phyloP scores from a whole-genome alignment of 1,284 basidiomycete species.

The Ustilago loliicola region DNA sequence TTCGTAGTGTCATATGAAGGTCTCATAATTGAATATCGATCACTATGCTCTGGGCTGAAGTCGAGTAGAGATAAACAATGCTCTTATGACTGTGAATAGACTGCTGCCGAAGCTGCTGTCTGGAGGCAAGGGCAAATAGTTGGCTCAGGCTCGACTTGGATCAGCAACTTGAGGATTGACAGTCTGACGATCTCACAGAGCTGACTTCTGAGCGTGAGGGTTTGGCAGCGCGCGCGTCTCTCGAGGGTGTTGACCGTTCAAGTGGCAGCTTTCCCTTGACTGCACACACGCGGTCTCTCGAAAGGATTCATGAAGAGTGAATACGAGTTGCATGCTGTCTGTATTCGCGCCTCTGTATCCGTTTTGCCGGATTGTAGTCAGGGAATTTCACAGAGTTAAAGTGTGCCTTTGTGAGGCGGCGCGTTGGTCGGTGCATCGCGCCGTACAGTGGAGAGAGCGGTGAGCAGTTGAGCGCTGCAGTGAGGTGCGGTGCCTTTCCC shows the following conservation, averaged over 20 bases:
- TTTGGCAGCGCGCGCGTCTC: no score
- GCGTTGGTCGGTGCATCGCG: conserved; percentile 19
- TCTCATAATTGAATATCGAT: no score
- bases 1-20: not conserved
- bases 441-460: not conserved
- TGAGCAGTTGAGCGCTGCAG: not conserved
- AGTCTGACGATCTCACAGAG: no score
- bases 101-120: no score
- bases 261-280: not conserved
- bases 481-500: not conserved
- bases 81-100: no score
- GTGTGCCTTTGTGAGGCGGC: not conserved
- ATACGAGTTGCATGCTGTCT: not conserved
- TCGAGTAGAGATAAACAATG: not conserved
- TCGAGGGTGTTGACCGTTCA: no score
- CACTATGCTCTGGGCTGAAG: not conserved
- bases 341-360: not conserved
- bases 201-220: no score
- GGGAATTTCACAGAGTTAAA: not conserved
- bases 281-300: not conserved
- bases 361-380: not conserved
- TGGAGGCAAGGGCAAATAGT: no score
- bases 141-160: no score
- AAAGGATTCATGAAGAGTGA: not conserved
- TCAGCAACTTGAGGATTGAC: no score